phyloP scores from a whole-genome alignment of 768 basidiomycete genomes.

The Lactarius trivialis region DNA sequence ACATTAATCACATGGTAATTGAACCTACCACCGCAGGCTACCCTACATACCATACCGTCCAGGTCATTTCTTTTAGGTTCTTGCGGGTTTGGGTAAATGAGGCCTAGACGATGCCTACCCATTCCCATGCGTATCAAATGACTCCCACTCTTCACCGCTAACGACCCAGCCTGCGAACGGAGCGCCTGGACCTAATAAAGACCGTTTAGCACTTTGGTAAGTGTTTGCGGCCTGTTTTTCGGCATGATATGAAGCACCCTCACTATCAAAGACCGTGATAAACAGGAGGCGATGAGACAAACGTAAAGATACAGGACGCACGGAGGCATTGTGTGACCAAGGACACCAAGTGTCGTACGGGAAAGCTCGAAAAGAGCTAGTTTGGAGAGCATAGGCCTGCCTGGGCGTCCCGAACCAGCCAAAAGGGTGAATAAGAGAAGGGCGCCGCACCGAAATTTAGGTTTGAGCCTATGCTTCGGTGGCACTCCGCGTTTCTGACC shows the following conservation, averaged over 20 bases:
- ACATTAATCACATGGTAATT: background rate
- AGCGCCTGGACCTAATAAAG: conserved; percentile 38
- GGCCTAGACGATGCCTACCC: background rate
- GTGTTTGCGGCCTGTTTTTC: conserved; percentile 37
- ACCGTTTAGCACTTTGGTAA: conserved; percentile 48
- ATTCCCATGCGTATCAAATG: conserved; percentile 33
- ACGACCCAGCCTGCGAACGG: conserved; percentile 59
- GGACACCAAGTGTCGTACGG: conserved; percentile 24
- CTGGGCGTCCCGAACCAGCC: background rate
- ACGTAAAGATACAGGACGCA: conserved; percentile 13
- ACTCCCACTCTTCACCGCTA: conserved; percentile 49
- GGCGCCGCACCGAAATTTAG: conserved; percentile 50
- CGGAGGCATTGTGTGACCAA: conserved; percentile 18
- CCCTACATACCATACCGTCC: background rate
- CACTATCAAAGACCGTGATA: conserved; percentile 6
- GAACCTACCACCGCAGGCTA: background rate
- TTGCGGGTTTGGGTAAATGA: background rate
- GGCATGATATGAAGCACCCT: conserved; percentile 37
- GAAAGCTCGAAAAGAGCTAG: conserved; percentile 48
- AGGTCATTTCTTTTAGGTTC: background rate
- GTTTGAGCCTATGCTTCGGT: conserved; percentile 57
- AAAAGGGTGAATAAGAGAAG: background rate
- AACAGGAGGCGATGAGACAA: background rate
- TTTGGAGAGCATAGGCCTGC: conserved; percentile 49
- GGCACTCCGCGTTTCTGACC: conserved; percentile 74